A percentile compares a stretch with the other conserved stretches of the same genome.
Evolutionary conservation across 2,329 filamentous ascomycete species (phyloP).

Genomic region (Pseudophaeomoniella oleicola): DNA sequence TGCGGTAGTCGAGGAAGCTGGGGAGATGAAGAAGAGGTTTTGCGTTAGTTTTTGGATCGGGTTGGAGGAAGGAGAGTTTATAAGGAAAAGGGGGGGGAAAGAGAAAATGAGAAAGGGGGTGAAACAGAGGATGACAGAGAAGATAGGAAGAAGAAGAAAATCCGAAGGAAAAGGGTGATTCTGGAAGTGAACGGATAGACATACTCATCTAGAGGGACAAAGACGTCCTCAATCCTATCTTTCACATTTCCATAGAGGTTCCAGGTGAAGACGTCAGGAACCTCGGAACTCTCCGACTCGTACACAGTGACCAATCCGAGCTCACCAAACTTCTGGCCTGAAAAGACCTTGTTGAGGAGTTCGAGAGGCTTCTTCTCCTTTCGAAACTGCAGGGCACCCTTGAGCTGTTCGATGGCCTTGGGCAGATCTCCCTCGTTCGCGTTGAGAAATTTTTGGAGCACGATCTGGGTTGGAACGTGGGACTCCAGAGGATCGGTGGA

Average conservation of each 20-base stretch:
- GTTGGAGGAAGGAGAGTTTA: background rate
- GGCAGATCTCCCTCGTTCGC: conserved; percentile 67
- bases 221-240: conserved; percentile 57
- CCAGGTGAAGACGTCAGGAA: conserved; percentile 65
- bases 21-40: background rate
- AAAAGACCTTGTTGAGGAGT: conserved; percentile 49
- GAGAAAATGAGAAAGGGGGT: too few species aligned
- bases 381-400: conserved; percentile 69
- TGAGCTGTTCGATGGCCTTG: conserved; percentile 64
- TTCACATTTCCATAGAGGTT: conserved; percentile 87
- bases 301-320: conserved; percentile 73
- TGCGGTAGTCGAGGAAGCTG: conserved; percentile 81
- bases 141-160: too few species aligned
- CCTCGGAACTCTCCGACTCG: conserved; percentile 34
- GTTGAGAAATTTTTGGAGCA: conserved; percentile 86
- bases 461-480: conserved; percentile 63
- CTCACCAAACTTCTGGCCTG: conserved; percentile 55
- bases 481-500: conserved; percentile 21
- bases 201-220: conserved; percentile 68
- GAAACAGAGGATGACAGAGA: background rate
- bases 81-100: background rate
- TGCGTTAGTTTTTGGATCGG: background rate
- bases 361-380: conserved; percentile 58
- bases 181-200: conserved; percentile 19
- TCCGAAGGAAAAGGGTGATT: too few species aligned